phyloP scores from a whole-genome alignment of 805 yeast species.

The Teunomyces gatunensis region DNA sequence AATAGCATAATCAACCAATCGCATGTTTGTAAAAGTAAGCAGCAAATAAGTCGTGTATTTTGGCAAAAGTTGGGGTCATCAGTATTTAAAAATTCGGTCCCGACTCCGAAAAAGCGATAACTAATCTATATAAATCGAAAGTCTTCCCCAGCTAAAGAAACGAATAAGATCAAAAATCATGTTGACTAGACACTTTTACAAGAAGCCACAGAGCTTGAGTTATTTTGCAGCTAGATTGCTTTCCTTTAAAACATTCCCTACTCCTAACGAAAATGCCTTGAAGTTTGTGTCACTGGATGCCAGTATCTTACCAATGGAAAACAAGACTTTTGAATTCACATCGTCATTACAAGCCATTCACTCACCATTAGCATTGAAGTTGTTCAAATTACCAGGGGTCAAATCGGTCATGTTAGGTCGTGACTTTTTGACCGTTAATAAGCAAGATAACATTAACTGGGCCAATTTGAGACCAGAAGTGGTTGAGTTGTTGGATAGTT shows the following conservation, averaged over 20 bases:
- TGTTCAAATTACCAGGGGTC: conserved; percentile 64
- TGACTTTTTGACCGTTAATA: conserved; percentile 71
- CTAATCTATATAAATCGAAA: background rate
- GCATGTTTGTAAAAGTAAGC: background rate
- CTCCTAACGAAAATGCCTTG: conserved; percentile 76
- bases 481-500: conserved; percentile 58
- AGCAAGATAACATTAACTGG: conserved; percentile 64
- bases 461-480: conserved; percentile 52
- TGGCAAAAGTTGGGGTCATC: conserved; percentile 4
- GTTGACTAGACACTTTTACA: background rate
- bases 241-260: conserved; percentile 48
- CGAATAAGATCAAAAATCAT: background rate
- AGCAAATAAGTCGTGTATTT: background rate
- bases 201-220: background rate
- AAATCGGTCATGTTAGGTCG: conserved; percentile 70
- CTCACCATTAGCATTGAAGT: conserved; percentile 62
- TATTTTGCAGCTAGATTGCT: conserved; percentile 17
- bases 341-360: conserved; percentile 52
- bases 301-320: conserved; percentile 45
- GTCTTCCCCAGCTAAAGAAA: background rate
- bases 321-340: conserved; percentile 52
- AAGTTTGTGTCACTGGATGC: conserved; percentile 56
- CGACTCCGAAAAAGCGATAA: conserved; percentile 5
- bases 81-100: conserved; percentile 2
- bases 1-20: background rate